Evolutionary conservation across 1,284 basidiomycete genomes (phyloP), one percentile per base, ranked within the genome.

Genomic region (Taiwanofungus camphoratus): DNA sequence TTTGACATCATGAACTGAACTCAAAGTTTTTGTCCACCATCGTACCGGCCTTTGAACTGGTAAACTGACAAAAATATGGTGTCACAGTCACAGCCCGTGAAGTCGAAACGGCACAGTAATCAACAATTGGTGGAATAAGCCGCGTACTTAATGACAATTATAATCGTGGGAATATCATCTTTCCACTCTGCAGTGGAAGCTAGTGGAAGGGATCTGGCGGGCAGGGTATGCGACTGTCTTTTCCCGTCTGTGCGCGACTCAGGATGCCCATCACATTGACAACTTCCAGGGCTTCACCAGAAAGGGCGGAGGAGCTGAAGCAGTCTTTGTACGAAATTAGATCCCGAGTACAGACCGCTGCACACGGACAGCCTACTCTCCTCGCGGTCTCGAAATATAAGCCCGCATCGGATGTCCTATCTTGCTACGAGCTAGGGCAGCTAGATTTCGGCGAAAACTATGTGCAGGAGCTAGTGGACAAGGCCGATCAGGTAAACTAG

Each of bases 391-490:
- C 93, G 5, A 99, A 99, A 66, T 80, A 89, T 58, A 97, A 98
- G 62, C 92, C 94, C 1, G 77, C 86, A 2, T 81, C 83, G 4
- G 92, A 97, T 62, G 82, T 98, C 44, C 70, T 85, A 36, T 86
- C 86, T 4, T 87, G 91, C 50, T 88, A 87, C 57, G 75, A 88
- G 46, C 68, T 70, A 12, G 89, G 85, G 0, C 90, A 97, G 54
- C 70, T 82, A 1, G 92, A 96, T 61, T 99, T 98, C 62, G 95
- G 96, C 9, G 95, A 99, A 67, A 99, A 99, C 63, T 99, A 98
- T 61, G 92, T 94, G 4, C 89, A 96, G 55, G 95, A 98, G 60
- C 65, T 99, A 51, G 83, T 83, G n/a, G 90, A 93, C 36, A 99
- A 96, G 60, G 86, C 91, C 1, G 68, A 70, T 40, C 68, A 77